A percentile compares a stretch with the other conserved stretches of the same genome.
phyloP scores from a whole-genome alignment of 2,329 filamentous ascomycete genomes.

The Penicillium verrucosum region DNA sequence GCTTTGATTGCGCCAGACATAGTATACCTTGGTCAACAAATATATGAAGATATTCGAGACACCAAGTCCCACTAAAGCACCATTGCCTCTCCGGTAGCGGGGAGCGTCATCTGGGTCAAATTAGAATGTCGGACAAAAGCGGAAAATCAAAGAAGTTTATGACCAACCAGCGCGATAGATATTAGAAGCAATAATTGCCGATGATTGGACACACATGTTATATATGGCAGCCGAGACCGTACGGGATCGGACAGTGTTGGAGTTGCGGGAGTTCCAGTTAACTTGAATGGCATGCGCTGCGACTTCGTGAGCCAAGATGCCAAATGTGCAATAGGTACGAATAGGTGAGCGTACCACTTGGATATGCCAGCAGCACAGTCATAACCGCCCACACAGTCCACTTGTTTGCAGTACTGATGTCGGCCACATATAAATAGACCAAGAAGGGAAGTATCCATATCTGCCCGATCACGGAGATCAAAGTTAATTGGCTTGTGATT shows the following conservation, averaged over 20 bases:
- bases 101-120: constrained; percentile 35
- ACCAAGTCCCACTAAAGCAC: constrained; percentile 26
- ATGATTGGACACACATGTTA: constrained; percentile 41
- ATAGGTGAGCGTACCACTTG: constrained; percentile 39
- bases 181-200: constrained; percentile 35
- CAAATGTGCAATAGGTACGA: not conserved
- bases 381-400: constrained; percentile 53
- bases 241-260: constrained; percentile 39
- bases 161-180: constrained; percentile 34
- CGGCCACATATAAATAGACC: constrained; percentile 50
- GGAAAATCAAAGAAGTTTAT: not conserved
- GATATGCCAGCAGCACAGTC: constrained; percentile 52
- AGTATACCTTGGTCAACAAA: constrained; percentile 31
- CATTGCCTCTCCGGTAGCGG: constrained; percentile 47
- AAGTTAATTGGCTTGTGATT: constrained; percentile 47
- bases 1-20: constrained; percentile 28
- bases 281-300: constrained; percentile 54
- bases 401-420: constrained; percentile 43
- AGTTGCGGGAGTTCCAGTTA: constrained; percentile 39
- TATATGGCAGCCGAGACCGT: constrained; percentile 39
- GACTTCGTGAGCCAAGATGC: not conserved
- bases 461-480: constrained; percentile 52
- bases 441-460: constrained; percentile 54
- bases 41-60: constrained; percentile 29
- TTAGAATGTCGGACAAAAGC: constrained; percentile 1